Base-by-base conservation (phyloP, 345 rosid genomes). In the Cardiospermum halicacabum region DNA sequence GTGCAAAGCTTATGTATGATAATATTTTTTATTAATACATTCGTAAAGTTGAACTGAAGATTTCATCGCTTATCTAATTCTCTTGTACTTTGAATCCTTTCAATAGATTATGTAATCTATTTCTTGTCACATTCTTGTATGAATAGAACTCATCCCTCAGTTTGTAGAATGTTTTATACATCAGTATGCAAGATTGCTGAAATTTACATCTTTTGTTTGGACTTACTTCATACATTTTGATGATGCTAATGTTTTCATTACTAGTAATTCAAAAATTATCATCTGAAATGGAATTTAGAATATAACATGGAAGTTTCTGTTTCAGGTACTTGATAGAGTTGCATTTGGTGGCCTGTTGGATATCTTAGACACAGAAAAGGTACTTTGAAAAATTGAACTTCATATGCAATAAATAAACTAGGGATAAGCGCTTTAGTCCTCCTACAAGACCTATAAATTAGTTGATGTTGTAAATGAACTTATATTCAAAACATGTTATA, bases 391-490 rank as follows among this genome's bases (percentile, higher is more conserved):
- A 28, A 34, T 27, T 27, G 60, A 37, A 36, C 18, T 39, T 15
- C 49, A 65, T 51, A 37, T 25, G 21, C 27, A 74, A 64, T 56
- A 65, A 70, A 69, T 53, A 43, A 28, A 24, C 11, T 50, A 45
- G 51, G 30, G 22, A 24, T 43, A 25, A 13, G 59, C 57, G 16
- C 19, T 32, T 10, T 16, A n/a, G n/a, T n/a, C n/a, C n/a, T 36
- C 53, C 30, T 31, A 9, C 15, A 4, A 48, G n/a, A 34, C 34
- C 10, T 19, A 10, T 34, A 21, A 32, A 40, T 3, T 16, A 58
- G 28, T 25, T 31, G 57, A 63, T 67, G 28, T 63, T 55, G 73
- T 70, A 70, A 54, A 64, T 73, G 21, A 60, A 60, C 70, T 66
- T 61, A 64, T 42, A 19, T 30, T 45, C 8, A 6, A 27, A 49